Evolutionary conservation across 75 land plant genomes (phyloP), one percentile per base, ranked within the genome.

Genomic region (Pinus albicaulis): DNA sequence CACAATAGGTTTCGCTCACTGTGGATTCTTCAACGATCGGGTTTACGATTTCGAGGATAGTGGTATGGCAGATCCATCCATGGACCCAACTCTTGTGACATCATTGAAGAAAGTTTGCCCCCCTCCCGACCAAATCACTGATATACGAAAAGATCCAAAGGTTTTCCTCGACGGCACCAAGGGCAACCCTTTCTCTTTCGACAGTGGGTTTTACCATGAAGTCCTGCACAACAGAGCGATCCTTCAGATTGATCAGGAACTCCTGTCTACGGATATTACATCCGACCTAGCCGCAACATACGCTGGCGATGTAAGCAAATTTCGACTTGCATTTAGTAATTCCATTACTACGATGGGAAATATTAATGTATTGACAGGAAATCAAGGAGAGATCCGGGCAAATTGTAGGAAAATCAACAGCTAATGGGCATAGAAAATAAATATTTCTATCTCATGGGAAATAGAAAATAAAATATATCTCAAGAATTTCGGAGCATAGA

Each of bases 291-390:
- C 79, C 12, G 66, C n/a, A 8, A 3, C 19, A 38, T 90, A 82
- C 76, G 79, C 83, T 31, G 15, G 6, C 19, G 19, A 79, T 70
- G 76, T 84, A 7, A 23, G 28, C 58, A 73, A 79, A 10, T 89
- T 86, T 75, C 34, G 14, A 36, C 65, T 34, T n/a, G 82, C 80
- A 11, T 89, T 89, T 74, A 77, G 68, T 19, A 20, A 60, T 6
- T 89, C 92, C 20, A 83, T 90, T 83, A 84, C 85, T 71, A 79
- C 79, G 57, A 77, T 93, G 91, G 86, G 91, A 2, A 59, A 61
- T 59, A 36, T 89, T 12, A 79, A 78, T 22, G 87, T 86, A 20
- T 81, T 85, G 25, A 85, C 83, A 0, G 89, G 86, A 4, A 74
- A 48, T 3, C 74, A 83, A 41, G 93, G 96, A 3, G 81, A 85